A percentile compares a stretch with the other conserved stretches of the same genome.
phyloP scores from a whole-genome alignment of 345 rosid genomes.

The Balakata baccata region DNA sequence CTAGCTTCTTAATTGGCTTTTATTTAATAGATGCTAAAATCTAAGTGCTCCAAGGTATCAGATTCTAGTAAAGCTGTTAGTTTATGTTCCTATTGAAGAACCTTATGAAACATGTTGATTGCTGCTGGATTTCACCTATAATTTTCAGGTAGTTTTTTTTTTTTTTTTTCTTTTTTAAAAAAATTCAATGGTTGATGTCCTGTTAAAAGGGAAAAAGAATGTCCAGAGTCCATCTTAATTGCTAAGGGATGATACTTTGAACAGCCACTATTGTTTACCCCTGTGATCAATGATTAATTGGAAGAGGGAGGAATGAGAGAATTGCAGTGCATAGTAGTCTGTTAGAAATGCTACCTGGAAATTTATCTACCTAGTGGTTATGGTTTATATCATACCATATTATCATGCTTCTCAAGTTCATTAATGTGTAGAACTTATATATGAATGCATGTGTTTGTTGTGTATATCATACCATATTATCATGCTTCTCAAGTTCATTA shows the following conservation, averaged over 20 bases:
- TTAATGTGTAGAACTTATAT: background rate
- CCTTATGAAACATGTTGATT: background rate
- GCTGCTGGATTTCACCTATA: background rate
- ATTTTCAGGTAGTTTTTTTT: no score
- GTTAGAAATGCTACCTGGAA: background rate
- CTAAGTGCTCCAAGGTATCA: background rate
- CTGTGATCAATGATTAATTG: background rate
- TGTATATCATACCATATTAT: background rate
- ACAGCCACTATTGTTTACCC: background rate
- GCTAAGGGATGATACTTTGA: background rate
- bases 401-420: background rate
- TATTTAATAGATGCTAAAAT: background rate
- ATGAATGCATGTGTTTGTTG: background rate
- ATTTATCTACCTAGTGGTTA: background rate
- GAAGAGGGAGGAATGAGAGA: background rate
- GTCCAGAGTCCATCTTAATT: background rate
- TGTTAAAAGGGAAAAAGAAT: background rate
- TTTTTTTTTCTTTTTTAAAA: background rate
- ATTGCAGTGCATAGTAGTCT: no score
- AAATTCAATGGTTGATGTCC: background rate
- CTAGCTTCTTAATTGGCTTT: background rate
- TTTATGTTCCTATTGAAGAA: background rate
- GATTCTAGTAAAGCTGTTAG: background rate
- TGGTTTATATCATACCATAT: background rate
- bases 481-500: background rate